phyloP scores from a whole-genome alignment of 192 early-diverging fungal genomes.

The Backusella tuberculispora region DNA sequence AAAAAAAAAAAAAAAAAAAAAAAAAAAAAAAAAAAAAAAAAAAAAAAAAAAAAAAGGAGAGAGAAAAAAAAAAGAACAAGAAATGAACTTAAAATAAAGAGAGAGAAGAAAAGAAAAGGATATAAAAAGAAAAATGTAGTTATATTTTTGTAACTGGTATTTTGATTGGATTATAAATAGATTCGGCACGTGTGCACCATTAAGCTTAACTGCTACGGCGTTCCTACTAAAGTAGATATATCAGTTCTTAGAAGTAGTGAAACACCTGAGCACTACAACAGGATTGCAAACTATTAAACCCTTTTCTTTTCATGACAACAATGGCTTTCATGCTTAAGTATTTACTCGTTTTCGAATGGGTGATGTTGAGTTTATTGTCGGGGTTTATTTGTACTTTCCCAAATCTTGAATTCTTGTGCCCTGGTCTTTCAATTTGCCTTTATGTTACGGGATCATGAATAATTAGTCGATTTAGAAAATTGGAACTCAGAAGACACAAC shows the following conservation, averaged over 20 bases:
- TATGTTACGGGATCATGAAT: background rate
- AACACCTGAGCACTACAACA: background rate
- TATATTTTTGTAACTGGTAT: conserved; percentile 21
- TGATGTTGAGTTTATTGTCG: background rate
- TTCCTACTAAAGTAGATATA: conserved; percentile 1
- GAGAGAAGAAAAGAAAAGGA: conserved; percentile 7
- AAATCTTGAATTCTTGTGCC: conserved; percentile 8
- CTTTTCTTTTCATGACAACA: background rate
- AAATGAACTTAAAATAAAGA: conserved; percentile 23
- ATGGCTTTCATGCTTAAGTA: background rate
- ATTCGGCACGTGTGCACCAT: conserved; percentile 17
- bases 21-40: background rate
- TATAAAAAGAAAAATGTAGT: conserved; percentile 14
- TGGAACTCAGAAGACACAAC: background rate
- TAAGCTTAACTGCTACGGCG: conserved; percentile 12
- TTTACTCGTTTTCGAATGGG: conserved; percentile 17
- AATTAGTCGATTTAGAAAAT: background rate
- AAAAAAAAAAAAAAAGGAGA: background rate
- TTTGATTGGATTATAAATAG: conserved; percentile 29
- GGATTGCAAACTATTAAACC: background rate
- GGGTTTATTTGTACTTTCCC: conserved; percentile 4
- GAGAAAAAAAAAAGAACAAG: conserved; percentile 22
- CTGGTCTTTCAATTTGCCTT: conserved; percentile 22
- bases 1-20: conserved; percentile 11
- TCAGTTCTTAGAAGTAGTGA: background rate